Evolutionary conservation across 1,139 yeast species (phyloP).

Genomic region (Yarrowia galli): DNA sequence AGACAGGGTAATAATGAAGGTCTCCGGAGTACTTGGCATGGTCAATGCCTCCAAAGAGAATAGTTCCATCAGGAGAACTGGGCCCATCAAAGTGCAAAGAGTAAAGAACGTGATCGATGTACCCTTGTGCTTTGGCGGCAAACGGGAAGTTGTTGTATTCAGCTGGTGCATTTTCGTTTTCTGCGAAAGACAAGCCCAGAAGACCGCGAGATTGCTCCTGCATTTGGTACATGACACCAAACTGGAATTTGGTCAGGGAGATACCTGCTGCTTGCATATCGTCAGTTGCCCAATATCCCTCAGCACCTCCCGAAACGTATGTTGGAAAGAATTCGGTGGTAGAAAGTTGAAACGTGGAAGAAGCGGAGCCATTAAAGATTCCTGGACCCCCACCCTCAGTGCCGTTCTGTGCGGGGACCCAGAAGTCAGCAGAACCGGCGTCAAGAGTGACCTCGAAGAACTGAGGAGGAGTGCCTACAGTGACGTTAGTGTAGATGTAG

Average conservation of each 20-base stretch:
- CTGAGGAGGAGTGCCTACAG: not conserved
- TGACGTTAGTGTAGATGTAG: not conserved
- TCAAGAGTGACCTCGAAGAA: not conserved
- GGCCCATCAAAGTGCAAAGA: not conserved
- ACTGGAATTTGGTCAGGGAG: not conserved
- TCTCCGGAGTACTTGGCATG: not conserved
- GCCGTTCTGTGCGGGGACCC: not conserved
- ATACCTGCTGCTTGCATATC: not conserved
- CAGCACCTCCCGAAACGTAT: not conserved
- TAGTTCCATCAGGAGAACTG: not conserved
- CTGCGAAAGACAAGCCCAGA: not conserved
- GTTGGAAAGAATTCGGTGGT: not conserved
- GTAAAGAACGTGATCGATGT: not conserved
- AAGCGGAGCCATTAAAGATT: not conserved
- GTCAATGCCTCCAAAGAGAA: not conserved
- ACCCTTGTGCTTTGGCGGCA: not conserved
- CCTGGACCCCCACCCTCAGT: not conserved
- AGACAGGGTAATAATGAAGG: not conserved
- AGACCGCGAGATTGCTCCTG: not conserved
- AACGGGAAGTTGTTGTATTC: not conserved
- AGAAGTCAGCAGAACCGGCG: not conserved
- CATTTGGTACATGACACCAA: not conserved
- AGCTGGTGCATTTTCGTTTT: too few species aligned
- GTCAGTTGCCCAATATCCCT: not conserved
- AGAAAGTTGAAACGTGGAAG: not conserved